Percentiles rank a stretch among this genome's conserved stretches.
These are phyloP conservation scores for Ilyonectria sp. DNA, from an alignment of 2,329 filamentous ascomycete species.

Conservation along the genomic window DNA sequence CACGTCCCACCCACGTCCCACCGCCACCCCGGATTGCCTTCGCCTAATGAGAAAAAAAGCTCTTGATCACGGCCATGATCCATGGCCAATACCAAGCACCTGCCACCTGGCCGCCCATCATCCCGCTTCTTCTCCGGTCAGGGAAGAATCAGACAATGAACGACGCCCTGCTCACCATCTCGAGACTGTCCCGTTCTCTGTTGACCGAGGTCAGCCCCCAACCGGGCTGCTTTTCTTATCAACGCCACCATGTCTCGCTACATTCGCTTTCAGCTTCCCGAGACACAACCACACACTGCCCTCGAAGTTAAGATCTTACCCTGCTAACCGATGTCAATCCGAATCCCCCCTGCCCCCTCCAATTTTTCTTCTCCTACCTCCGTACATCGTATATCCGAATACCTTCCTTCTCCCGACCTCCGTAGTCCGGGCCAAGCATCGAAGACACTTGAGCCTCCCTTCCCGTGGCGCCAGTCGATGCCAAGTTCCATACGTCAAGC, in stretches of 20 bases:
- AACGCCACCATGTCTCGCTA: background rate
- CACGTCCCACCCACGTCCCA: background rate
- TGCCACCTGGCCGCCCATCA: background rate
- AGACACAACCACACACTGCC: too few relatives aligned
- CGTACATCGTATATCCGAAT: background rate
- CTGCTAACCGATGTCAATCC: background rate
- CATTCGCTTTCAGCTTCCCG: background rate
- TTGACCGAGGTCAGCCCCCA: conserved; percentile 2
- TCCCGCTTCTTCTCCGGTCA: background rate
- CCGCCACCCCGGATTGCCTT: background rate
- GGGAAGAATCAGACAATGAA: conserved; percentile 4
- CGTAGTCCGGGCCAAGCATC: conserved; percentile 1
- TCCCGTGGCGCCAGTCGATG: conserved; percentile 38
- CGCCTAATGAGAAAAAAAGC: background rate
- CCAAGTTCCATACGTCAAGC: conserved; percentile 34
- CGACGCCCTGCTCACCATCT: background rate
- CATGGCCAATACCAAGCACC: background rate
- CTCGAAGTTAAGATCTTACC: conserved; percentile 1
- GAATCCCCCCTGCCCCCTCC: background rate
- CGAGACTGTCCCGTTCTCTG: background rate
- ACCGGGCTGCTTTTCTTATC: background rate
- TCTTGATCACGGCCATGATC: background rate
- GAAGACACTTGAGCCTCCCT: conserved; percentile 35
- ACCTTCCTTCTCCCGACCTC: background rate
- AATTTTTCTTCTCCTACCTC: background rate